Evolutionary conservation across 1,284 basidiomycete species (phyloP), one percentile per base, ranked within the genome.

Genomic region (Flammula alnicola): DNA sequence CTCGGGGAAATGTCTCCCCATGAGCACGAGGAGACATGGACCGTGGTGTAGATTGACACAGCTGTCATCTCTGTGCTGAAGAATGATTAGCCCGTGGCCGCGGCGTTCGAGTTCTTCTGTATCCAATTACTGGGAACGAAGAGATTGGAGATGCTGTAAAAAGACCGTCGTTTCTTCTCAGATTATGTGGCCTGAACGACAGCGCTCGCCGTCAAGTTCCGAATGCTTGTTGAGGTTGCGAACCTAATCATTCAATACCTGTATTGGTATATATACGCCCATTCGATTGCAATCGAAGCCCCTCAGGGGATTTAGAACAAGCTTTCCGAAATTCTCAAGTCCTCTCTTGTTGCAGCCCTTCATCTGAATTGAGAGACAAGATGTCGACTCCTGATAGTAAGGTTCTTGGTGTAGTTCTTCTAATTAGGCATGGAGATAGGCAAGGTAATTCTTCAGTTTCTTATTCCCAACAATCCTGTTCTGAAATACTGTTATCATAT

Each of bases 351-450:
- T n/a, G n/a, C n/a, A n/a, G n/a, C n/a, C n/a, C n/a, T n/a, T n/a
- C n/a, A n/a, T n/a, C n/a, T n/a, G n/a, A n/a, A n/a, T n/a, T n/a
- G n/a, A n/a, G n/a, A n/a, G n/a, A n/a, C n/a, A n/a, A n/a, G n/a
- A n/a, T n/a, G n/a, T n/a, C n/a, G n/a, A 27, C 39, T 14, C 26
- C 44, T 20, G 27, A 47, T 17, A 47, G 44, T 17, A 52, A 61
- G 55, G 52, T 71, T 27, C 53, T 71, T 33, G 68, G 69, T 37
- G 67, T 66, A 20, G 63, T 70, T 2, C 45, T 71, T 11, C 60
- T 70, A 29, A 51, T 64, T 8, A 60, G 68, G 41, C 68, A 71
- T 55, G 69, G 69, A 22, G 69, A 71, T 57, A 63, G 68, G 29
- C 60, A 66, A 60, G 68, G 68, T 44, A 4, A 47, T 19, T 26